A percentile compares a stretch with the other conserved stretches of the same genome.
Conservation (phyloP, 768 basidiomycete genomes). For the Mycena galopus region DNA sequence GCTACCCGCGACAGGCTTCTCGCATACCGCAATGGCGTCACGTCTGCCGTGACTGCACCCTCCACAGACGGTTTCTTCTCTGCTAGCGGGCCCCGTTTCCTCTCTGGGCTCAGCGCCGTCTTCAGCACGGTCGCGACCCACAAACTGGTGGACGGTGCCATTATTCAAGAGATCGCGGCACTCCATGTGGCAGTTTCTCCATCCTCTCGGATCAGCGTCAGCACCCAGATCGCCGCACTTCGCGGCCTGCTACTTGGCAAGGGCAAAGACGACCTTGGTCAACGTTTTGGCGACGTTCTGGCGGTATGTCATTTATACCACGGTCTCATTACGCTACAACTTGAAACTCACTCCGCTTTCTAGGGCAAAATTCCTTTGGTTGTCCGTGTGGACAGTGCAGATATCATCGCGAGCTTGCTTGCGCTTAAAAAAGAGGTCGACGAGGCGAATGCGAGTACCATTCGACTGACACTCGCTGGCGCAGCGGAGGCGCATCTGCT, state of each 20-base stretch:
- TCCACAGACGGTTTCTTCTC: slow-evolving; percentile 63
- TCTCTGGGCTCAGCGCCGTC: slow-evolving; percentile 73
- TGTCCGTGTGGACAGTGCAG: slow-evolving; percentile 77
- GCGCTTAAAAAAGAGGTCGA: slow-evolving; percentile 70
- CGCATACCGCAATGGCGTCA: slow-evolving; percentile 82
- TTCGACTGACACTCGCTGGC: slow-evolving; percentile 66
- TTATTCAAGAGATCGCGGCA: slow-evolving; percentile 74
- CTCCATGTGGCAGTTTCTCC: slow-evolving; percentile 68
- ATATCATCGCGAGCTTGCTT: slow-evolving; percentile 80
- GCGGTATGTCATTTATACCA: slow-evolving; percentile 23
- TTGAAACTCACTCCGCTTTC: not conserved
- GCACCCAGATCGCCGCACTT: slow-evolving; percentile 73
- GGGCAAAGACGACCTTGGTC: slow-evolving; percentile 48
- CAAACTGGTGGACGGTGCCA: slow-evolving; percentile 70
- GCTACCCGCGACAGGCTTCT: slow-evolving; percentile 34
- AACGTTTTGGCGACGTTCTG: slow-evolving; percentile 40
- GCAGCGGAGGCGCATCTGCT: slow-evolving; percentile 74
- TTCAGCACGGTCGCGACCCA: slow-evolving; percentile 73
- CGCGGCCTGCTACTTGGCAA: slow-evolving; percentile 58
- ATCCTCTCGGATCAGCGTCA: slow-evolving; percentile 61
- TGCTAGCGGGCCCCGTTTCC: slow-evolving; percentile 50
- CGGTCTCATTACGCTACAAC: slow-evolving; percentile 31
- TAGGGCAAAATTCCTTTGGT: slow-evolving; percentile 77
- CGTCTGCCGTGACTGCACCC: slow-evolving; percentile 75
- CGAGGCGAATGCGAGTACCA: slow-evolving; percentile 43